These are phyloP conservation scores for Hymenoscyphus infarciens DNA, from an alignment of 2,329 filamentous ascomycete genomes.

Conservation along the genomic window DNA sequence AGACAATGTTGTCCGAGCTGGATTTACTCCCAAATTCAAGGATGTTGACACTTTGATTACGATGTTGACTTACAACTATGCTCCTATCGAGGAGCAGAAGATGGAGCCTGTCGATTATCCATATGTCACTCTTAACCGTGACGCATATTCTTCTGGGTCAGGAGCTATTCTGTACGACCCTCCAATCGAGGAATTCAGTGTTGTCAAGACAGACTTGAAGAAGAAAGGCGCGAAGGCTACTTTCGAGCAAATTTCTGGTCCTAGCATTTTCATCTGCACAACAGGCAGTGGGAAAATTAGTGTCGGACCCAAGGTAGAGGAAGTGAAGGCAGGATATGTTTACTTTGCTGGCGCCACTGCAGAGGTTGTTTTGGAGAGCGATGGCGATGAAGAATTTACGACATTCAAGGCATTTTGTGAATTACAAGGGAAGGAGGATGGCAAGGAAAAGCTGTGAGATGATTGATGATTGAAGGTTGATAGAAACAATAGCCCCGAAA, in stretches of 20 bases:
- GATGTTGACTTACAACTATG: constrained; percentile 94
- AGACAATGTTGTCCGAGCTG: constrained; percentile 97
- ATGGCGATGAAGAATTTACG: constrained; percentile 69
- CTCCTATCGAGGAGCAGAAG: constrained; percentile 92
- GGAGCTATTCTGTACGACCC: constrained; percentile 80
- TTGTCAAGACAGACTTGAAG: constrained; percentile 75
- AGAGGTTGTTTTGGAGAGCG: constrained; percentile 72
- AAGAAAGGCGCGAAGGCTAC: constrained; percentile 73
- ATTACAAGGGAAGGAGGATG: constrained; percentile 48
- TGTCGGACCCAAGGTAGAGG: constrained; percentile 76
- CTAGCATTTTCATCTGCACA: constrained; percentile 91
- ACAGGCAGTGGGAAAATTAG: constrained; percentile 76
- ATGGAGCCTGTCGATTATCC: constrained; percentile 83
- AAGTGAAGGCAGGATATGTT: constrained; percentile 69
- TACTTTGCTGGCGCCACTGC: constrained; percentile 88
- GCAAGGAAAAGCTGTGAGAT: background rate
- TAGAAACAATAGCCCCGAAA: background rate
- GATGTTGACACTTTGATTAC: constrained; percentile 83
- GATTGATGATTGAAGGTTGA: background rate
- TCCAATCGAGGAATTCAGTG: constrained; percentile 93
- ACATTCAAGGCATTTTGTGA: constrained; percentile 96
- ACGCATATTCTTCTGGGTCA: constrained; percentile 75
- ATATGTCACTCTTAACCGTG: constrained; percentile 77
- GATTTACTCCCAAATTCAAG: constrained; percentile 98
- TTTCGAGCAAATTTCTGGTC: constrained; percentile 82